Evolutionary conservation across 208 protist genomes (phyloP).

Genomic region (Wallacemonas rigidus): DNA sequence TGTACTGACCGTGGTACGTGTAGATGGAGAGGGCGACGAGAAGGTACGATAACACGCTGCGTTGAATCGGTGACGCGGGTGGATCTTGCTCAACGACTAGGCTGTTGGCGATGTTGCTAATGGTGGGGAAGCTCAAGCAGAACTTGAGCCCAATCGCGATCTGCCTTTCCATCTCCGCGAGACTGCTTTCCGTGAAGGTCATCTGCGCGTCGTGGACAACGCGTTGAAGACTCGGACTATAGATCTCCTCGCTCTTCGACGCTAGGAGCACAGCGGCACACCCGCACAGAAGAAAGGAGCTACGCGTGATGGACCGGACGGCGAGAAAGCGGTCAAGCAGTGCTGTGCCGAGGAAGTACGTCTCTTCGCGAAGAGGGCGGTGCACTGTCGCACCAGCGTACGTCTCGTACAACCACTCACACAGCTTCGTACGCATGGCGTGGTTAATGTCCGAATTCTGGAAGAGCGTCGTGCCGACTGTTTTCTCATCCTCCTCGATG

Average conservation of each 20-base stretch:
- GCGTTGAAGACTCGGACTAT: slow-evolving; percentile 81
- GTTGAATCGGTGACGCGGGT: slow-evolving; percentile 46
- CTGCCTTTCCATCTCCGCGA: slow-evolving; percentile 52
- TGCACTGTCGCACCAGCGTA: slow-evolving; percentile 3
- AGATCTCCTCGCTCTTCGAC: slow-evolving; percentile 98
- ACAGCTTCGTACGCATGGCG: slow-evolving; percentile 29
- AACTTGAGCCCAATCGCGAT: slow-evolving; percentile 52
- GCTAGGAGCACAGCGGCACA: slow-evolving; percentile 95
- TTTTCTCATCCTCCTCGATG: slow-evolving; percentile 64
- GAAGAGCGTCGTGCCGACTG: not conserved
- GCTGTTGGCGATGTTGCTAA: slow-evolving; percentile 47
- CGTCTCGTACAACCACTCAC: slow-evolving; percentile 45
- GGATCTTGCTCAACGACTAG: slow-evolving; percentile 74
- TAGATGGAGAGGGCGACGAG: slow-evolving; percentile 56
- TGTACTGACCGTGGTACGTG: slow-evolving; percentile 61
- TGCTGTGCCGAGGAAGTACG: slow-evolving; percentile 76
- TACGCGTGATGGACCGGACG: slow-evolving; percentile 47
- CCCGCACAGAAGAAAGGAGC: slow-evolving; percentile 53
- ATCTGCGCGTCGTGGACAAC: slow-evolving; percentile 93
- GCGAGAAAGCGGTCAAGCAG: slow-evolving; percentile 86
- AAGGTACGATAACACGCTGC: slow-evolving; percentile 51
- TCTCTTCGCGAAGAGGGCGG: slow-evolving; percentile 51
- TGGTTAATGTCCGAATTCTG: slow-evolving; percentile 3
- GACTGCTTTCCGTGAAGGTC: slow-evolving; percentile 76
- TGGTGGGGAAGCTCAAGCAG: slow-evolving; percentile 44